These are phyloP conservation scores for Hypoxylon lenormandii DNA, from an alignment of 495 filamentous ascomycete genomes.

Conservation along the genomic window DNA sequence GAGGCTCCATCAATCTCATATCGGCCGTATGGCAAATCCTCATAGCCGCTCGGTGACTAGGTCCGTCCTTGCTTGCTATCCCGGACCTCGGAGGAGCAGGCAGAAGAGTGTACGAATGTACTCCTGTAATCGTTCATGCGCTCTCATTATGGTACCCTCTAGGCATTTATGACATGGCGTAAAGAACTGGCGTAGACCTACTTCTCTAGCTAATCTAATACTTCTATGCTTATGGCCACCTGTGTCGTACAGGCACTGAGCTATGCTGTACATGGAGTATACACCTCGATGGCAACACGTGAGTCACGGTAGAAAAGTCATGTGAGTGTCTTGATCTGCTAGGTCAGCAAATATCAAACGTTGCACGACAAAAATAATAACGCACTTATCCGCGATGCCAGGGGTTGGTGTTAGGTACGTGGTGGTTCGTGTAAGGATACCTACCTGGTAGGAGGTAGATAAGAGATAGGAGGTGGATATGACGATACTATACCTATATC, in stretches of 20 bases:
- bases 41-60: background rate
- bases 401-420: background rate
- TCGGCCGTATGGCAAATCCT: background rate
- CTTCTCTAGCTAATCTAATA: background rate
- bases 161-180: slow-evolving; percentile 9
- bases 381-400: slow-evolving; percentile 19
- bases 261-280: background rate
- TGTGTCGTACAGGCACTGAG: slow-evolving; percentile 3
- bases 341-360: slow-evolving; percentile 23
- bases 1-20: slow-evolving; percentile 6
- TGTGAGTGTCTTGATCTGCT: slow-evolving; percentile 37
- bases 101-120: slow-evolving; percentile 9
- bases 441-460: too few species aligned
- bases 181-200: slow-evolving; percentile 9
- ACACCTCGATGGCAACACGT: too few species aligned
- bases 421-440: background rate
- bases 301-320: slow-evolving; percentile 19
- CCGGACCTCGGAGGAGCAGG: slow-evolving; percentile 15
- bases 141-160: background rate
- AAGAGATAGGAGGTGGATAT: too few species aligned
- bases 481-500: background rate
- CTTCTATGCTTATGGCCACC: background rate
- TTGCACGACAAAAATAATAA: slow-evolving; percentile 12
- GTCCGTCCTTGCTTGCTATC: background rate
- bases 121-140: background rate